Conservation (phyloP, 331 rosid species). For the Quercus lobata region DNA sequence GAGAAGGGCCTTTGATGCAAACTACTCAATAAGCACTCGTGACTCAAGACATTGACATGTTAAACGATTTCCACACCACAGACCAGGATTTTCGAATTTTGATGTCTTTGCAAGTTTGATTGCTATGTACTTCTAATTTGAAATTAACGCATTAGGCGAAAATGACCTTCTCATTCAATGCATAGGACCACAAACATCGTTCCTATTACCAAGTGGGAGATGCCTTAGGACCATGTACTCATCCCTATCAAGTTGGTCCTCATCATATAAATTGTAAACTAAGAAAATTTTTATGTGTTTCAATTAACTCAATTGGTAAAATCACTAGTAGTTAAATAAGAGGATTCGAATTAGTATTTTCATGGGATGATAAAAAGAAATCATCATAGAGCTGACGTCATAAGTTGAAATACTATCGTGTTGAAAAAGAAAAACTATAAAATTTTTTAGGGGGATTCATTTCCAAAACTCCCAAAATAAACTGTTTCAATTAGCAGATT, state of each 20-base stretch:
- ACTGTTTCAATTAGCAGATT: background rate
- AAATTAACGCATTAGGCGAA: background rate
- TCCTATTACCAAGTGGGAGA: background rate
- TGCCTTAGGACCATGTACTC: conserved; percentile 12
- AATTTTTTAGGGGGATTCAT: background rate
- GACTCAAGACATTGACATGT: background rate
- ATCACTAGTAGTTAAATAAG: too few species aligned
- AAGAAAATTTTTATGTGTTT: too few species aligned
- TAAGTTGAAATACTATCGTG: too few species aligned
- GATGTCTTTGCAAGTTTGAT: background rate
- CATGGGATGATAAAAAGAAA: too few species aligned
- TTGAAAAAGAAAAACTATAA: background rate
- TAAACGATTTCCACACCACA: background rate
- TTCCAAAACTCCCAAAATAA: background rate
- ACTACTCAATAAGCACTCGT: background rate
- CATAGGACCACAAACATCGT: background rate
- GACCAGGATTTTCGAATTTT: background rate
- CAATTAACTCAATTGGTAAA: too few species aligned
- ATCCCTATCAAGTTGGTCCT: conserved; percentile 11
- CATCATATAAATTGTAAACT: background rate
- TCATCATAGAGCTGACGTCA: too few species aligned
- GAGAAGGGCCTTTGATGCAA: background rate
- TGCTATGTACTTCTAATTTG: background rate
- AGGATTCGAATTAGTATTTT: too few species aligned
- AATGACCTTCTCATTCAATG: background rate